phyloP scores from a whole-genome alignment of 2,329 filamentous ascomycete genomes.

The Colletotrichum ledebouriae region DNA sequence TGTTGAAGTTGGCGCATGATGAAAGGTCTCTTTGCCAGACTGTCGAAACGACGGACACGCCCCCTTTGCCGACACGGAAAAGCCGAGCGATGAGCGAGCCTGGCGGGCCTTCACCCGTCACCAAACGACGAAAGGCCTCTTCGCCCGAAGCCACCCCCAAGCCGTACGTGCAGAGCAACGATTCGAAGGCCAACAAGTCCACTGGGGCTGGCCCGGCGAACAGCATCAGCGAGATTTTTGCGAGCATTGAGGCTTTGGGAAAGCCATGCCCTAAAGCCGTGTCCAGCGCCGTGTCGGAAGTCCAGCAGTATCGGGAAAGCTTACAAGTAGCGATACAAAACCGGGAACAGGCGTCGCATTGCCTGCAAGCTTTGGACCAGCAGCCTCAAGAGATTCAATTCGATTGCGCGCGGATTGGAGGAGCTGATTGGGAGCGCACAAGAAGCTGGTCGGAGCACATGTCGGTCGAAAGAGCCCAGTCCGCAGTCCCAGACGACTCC shows the following conservation, averaged over 20 bases:
- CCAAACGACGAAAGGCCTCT: background rate
- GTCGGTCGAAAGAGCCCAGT: background rate
- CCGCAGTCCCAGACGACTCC: background rate
- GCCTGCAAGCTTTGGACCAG: background rate
- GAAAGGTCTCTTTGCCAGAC: no score
- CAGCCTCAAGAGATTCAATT: background rate
- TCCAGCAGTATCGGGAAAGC: background rate
- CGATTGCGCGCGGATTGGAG: background rate
- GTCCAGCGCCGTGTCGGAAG: background rate
- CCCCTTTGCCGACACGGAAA: no score
- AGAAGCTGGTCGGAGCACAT: background rate
- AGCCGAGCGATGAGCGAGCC: no score
- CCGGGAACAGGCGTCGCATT: background rate
- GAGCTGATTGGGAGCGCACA: background rate
- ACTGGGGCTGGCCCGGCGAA: background rate
- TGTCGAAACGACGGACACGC: no score
- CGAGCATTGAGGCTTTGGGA: background rate
- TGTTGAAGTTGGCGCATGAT: no score
- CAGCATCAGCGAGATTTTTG: slow-evolving; percentile 1
- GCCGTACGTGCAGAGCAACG: background rate
- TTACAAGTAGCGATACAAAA: background rate
- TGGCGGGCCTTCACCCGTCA: background rate
- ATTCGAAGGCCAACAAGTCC: background rate
- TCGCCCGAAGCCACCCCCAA: background rate
- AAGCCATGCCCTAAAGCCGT: background rate